A percentile compares a stretch with the other conserved stretches of the same genome.
phyloP scores from a whole-genome alignment of 2,329 filamentous ascomycete genomes.

The Diaporthe batatas region DNA sequence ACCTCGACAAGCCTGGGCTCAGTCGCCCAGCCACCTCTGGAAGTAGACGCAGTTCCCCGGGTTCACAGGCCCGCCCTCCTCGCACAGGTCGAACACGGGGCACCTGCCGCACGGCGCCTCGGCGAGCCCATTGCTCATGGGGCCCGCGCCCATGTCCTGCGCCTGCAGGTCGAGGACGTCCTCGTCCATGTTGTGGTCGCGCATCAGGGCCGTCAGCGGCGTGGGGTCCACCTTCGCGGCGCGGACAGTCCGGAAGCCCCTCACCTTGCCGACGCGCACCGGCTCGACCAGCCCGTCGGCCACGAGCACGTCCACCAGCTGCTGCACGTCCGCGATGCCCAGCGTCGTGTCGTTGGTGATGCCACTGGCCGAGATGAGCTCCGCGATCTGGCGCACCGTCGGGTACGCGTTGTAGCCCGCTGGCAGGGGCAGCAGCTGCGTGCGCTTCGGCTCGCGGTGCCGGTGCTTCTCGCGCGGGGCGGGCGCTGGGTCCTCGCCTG shows the following conservation, averaged over 20 bases:
- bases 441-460: slow-evolving; percentile 46
- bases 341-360: slow-evolving; percentile 80
- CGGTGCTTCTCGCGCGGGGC: slow-evolving; percentile 43
- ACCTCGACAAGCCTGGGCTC: slow-evolving; percentile 38
- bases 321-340: slow-evolving; percentile 81
- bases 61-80: slow-evolving; percentile 90
- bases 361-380: slow-evolving; percentile 75
- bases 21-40: slow-evolving; percentile 79
- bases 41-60: slow-evolving; percentile 94
- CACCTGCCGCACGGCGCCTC: slow-evolving; percentile 93
- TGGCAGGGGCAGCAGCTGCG: slow-evolving; percentile 65
- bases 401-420: slow-evolving; percentile 84
- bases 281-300: slow-evolving; percentile 88
- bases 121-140: slow-evolving; percentile 78
- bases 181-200: slow-evolving; percentile 45
- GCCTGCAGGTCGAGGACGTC: slow-evolving; percentile 42
- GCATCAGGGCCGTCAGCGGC: slow-evolving; percentile 47
- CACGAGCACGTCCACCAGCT: slow-evolving; percentile 88
- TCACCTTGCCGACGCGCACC: slow-evolving; percentile 62
- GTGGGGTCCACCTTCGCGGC: slow-evolving; percentile 58
- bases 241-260: slow-evolving; percentile 67
- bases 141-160: slow-evolving; percentile 52
- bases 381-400: slow-evolving; percentile 82
- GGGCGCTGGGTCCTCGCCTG: slow-evolving; percentile 52
- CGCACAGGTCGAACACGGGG: slow-evolving; percentile 93